These are phyloP conservation scores for Lignosus rhinocerotis DNA, from an alignment of 1,284 basidiomycete species.

Conservation along the genomic window DNA sequence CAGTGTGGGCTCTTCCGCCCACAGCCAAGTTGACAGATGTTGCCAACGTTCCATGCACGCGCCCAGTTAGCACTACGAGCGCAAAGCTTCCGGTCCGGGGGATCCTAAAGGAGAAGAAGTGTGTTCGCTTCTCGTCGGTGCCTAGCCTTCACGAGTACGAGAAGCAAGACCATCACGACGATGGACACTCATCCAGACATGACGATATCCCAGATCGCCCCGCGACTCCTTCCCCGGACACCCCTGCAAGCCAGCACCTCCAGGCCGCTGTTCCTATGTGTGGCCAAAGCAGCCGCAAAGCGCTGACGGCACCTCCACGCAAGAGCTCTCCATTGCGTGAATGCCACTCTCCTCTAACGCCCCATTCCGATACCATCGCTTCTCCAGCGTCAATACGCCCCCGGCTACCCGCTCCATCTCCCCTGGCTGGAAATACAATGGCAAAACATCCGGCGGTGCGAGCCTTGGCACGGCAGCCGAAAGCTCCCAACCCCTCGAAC, in stretches of 20 bases:
- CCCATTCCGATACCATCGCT: neutral
- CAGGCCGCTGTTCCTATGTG: neutral
- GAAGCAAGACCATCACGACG: neutral
- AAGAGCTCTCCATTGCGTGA: slow-evolving; percentile 20
- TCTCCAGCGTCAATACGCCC: neutral
- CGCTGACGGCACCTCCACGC: slow-evolving; percentile 4
- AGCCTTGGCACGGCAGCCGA: slow-evolving; percentile 18
- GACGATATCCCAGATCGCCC: neutral
- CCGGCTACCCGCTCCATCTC: neutral
- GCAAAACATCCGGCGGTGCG: slow-evolving; percentile 34
- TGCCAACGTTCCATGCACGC: slow-evolving; percentile 13
- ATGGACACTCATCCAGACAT: neutral
- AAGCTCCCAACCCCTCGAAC: slow-evolving; percentile 7
- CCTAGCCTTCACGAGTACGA: slow-evolving; percentile 29
- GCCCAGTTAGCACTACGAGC: slow-evolving; percentile 27
- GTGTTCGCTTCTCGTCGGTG: slow-evolving; percentile 36
- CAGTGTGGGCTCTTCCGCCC: neutral
- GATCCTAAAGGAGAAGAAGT: slow-evolving; percentile 39
- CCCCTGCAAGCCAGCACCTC: neutral
- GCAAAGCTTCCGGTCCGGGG: slow-evolving; percentile 30
- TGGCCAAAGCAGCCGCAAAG: neutral
- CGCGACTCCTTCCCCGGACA: neutral
- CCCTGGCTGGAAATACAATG: slow-evolving; percentile 8
- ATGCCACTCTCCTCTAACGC: slow-evolving; percentile 1
- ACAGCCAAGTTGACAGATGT: neutral